Conservation (phyloP, 257 asterid species). For the Solanum dulcamara region DNA sequence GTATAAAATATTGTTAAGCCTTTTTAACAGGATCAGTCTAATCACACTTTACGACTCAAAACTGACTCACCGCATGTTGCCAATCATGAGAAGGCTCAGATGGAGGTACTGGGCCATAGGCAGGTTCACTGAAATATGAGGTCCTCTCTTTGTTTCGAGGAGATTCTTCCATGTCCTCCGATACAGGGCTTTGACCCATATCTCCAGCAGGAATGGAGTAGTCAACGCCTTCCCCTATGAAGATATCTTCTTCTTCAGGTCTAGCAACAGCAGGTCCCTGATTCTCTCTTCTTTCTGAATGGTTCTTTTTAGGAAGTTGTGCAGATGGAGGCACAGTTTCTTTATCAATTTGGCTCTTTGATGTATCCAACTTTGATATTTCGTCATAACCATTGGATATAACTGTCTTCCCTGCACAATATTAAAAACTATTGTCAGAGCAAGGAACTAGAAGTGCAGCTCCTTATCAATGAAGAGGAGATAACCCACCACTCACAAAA, state of each 20-base stretch:
- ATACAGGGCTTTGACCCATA: constrained; percentile 87
- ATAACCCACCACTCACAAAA: not conserved
- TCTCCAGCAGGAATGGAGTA: constrained; percentile 74
- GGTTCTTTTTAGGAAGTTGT: constrained; percentile 50
- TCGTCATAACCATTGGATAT: constrained; percentile 48
- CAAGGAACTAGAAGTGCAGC: not conserved
- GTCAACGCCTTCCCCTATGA: constrained; percentile 88
- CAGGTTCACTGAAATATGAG: constrained; percentile 61
- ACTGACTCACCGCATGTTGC: constrained; percentile 57
- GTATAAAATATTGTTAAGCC: not conserved
- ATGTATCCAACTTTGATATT: constrained; percentile 30
- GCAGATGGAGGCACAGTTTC: constrained; percentile 73
- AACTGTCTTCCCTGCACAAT: constrained; percentile 38
- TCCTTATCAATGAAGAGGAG: not conserved
- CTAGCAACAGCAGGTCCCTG: constrained; percentile 41
- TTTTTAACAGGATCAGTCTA: not conserved
- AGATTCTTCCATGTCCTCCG: constrained; percentile 99
- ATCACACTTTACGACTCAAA: not conserved
- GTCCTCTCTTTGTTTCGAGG: constrained; percentile 79
- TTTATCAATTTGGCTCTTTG: constrained; percentile 39
- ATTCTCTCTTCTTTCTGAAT: constrained; percentile 43
- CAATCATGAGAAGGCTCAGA: constrained; percentile 70
- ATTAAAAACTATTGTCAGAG: not conserved
- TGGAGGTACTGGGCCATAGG: constrained; percentile 97
- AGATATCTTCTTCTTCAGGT: constrained; percentile 80